phyloP scores from a whole-genome alignment of 2,329 filamentous ascomycete genomes.

The Coniochaeta sp. region DNA sequence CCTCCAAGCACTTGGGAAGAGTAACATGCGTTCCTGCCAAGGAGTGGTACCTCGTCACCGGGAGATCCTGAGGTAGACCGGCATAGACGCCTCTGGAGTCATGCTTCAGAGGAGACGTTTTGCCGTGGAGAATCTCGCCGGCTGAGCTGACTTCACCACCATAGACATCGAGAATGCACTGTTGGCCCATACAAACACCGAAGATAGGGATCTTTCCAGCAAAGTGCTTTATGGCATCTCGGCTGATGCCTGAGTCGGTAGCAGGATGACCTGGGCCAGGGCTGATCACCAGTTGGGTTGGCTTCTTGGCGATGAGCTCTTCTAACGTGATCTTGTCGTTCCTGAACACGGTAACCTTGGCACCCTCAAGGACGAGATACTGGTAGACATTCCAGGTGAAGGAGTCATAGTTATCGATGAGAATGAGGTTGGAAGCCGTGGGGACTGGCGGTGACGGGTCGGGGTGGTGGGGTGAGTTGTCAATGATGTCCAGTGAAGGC shows the following conservation, averaged over 20 bases:
- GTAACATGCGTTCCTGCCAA: conserved; percentile 86
- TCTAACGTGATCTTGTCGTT: conserved; percentile 89
- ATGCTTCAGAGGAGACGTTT: conserved; percentile 85
- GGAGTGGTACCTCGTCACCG: conserved; percentile 93
- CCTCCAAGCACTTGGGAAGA: conserved; percentile 75
- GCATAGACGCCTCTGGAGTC: conserved; percentile 89
- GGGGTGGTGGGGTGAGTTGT: conserved; percentile 84
- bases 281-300: conserved; percentile 90
- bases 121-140: conserved; percentile 93
- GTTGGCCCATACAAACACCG: conserved; percentile 99
- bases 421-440: conserved; percentile 80
- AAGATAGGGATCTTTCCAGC: conserved; percentile 90
- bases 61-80: conserved; percentile 69
- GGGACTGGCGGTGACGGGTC: conserved; percentile 63
- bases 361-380: conserved; percentile 93
- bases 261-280: conserved; percentile 90
- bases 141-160: conserved; percentile 87
- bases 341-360: conserved; percentile 78
- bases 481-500: conserved; percentile 46
- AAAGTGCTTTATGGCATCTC: conserved; percentile 84
- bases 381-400: conserved; percentile 99
- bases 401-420: conserved; percentile 99
- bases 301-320: conserved; percentile 73
- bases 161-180: conserved; percentile 93
- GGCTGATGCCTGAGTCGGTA: conserved; percentile 88